Evolutionary conservation across 2,329 filamentous ascomycete genomes (phyloP).

Genomic region (Neofusicoccum umdonicola): DNA sequence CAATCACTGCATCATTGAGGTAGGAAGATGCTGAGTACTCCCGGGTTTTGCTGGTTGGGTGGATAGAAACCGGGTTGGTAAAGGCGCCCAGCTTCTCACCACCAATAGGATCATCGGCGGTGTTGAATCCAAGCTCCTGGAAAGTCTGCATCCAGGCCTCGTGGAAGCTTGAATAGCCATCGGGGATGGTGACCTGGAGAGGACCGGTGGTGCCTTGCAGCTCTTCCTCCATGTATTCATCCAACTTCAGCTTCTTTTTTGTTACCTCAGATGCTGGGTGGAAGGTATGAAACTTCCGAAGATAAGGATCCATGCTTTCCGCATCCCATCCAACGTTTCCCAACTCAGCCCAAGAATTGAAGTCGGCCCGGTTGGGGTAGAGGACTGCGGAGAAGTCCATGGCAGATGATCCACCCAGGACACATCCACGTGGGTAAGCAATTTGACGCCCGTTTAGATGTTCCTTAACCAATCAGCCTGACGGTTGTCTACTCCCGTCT

Average conservation of each 20-base stretch:
- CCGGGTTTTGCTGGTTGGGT: slow-evolving; percentile 15
- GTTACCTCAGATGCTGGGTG: slow-evolving; percentile 18
- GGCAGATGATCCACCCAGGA: slow-evolving; percentile 38
- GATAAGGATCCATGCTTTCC: slow-evolving; percentile 37
- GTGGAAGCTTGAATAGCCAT: neutral
- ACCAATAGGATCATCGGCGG: slow-evolving; percentile 17
- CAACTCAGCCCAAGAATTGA: slow-evolving; percentile 56
- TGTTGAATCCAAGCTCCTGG: slow-evolving; percentile 18
- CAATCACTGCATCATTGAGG: slow-evolving; percentile 4
- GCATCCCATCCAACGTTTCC: slow-evolving; percentile 61
- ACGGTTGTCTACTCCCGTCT: neutral
- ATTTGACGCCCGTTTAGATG: slow-evolving; percentile 22
- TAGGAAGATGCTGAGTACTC: slow-evolving; percentile 20
- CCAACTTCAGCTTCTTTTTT: slow-evolving; percentile 14
- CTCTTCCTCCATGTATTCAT: slow-evolving; percentile 10
- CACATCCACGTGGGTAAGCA: slow-evolving; percentile 29
- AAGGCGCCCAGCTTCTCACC: slow-evolving; percentile 20
- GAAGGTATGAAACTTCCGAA: slow-evolving; percentile 27
- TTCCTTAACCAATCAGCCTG: neutral
- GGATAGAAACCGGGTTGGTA: slow-evolving; percentile 11
- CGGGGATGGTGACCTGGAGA: slow-evolving; percentile 13
- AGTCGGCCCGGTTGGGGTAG: slow-evolving; percentile 22
- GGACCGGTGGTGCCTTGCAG: slow-evolving; percentile 23
- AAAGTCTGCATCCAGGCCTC: slow-evolving; percentile 23
- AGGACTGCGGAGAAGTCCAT: slow-evolving; percentile 29